Percentiles rank a stretch among this genome's conserved stretches.
phyloP scores from a whole-genome alignment of 441 rosid species.

The Pelargonium myrrhifolium region DNA sequence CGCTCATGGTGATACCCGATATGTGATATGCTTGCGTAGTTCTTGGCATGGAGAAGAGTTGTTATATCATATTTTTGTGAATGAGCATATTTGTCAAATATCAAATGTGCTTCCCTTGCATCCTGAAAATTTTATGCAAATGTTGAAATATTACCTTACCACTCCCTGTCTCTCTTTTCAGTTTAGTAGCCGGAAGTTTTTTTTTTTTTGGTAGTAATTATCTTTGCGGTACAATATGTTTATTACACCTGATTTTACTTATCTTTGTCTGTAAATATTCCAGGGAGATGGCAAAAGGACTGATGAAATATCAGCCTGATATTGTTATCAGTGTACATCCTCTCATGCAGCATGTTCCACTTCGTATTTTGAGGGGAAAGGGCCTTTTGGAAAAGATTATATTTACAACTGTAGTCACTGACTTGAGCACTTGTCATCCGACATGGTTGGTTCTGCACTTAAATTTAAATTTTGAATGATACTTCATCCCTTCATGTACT shows the following conservation, averaged over 20 bases:
- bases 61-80: not conserved
- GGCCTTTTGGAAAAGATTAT: constrained; percentile 82
- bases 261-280: constrained; percentile 11
- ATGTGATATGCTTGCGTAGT: not conserved
- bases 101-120: not conserved
- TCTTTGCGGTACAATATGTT: constrained; percentile 4
- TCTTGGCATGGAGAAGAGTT: not conserved
- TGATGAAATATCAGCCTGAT: constrained; percentile 95
- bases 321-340: constrained; percentile 94
- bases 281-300: constrained; percentile 83
- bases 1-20: not conserved
- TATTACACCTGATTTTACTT: constrained; percentile 13
- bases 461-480: constrained; percentile 9
- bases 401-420: constrained; percentile 89
- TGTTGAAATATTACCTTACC: not conserved
- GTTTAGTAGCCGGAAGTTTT: not conserved
- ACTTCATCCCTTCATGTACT: constrained; percentile 15
- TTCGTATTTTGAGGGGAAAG: constrained; percentile 78
- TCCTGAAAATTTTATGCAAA: not conserved
- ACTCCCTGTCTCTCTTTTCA: not conserved
- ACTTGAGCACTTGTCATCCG: constrained; percentile 95
- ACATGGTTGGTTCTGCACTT: constrained; percentile 56
- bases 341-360: constrained; percentile 96
- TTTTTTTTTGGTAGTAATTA: not conserved
- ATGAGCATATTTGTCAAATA: not conserved